Base-by-base conservation (phyloP, 1,284 basidiomycete species). In the Lentinula novae-zelandiae region DNA sequence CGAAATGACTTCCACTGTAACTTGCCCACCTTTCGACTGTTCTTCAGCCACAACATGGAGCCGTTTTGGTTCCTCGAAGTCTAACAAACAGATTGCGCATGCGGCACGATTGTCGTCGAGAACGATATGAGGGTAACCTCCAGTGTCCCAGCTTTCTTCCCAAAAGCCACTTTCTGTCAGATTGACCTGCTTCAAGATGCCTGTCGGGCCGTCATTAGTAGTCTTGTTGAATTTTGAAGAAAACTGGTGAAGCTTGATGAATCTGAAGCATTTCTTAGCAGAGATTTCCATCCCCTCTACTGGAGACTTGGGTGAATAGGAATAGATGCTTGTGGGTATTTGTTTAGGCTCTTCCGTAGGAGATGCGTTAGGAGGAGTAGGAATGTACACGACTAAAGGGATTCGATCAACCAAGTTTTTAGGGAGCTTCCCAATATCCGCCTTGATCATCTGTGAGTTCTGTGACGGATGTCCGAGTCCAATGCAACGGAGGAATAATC, bases 371-470 rank as follows among this genome's bases (percentile, higher is more conserved):
- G 87, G 87, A 3, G 90, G 87, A 0, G 89, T 81, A 1, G 90
- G 90, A 53, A 93, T 92, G 73, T 92, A 93, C 60, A 90, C 81
- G 33, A 92, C 90, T 36, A 93, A 79, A 0, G 90, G 90, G 49
- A 93, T 92, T 57, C 80, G 80, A 58, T 92, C 87, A 31, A 93
- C 90, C 8, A 86, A 73, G 3, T 82, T 74, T 66, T 83, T 85
- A 0, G 89, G 75, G 5, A 93, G 75, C 68, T 91, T 91, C 5
- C 83, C 86, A 49, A 92, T 83, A 59, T 92, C 89, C 10, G 89
- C 89, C 61, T 85, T 86, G 69, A 91, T 89, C 69, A 82, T 78
- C 60, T 81, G 78, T 8, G 85, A 85, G 62, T 86, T 84, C 69
- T 90, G 89, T 40, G 90, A 67, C 2, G 89, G 90, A 68, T 90